Base-by-base conservation (phyloP, 345 rosid genomes). In the Microthlaspi erraticum region DNA sequence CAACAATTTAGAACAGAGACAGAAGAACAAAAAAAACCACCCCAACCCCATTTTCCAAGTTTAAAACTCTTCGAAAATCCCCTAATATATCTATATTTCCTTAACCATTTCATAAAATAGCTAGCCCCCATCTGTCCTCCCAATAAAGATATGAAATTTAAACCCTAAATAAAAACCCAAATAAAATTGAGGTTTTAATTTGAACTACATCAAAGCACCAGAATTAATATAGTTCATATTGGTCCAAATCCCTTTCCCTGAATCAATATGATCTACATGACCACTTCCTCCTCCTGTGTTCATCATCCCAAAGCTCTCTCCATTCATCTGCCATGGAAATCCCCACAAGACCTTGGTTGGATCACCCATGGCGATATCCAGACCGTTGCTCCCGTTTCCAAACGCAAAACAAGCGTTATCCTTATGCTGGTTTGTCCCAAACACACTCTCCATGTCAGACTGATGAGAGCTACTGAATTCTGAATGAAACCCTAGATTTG, bases 301-400 rank as follows among this genome's bases (percentile, higher is more conserved):
- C 54, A 39, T 65, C 74, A 61, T 68, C 16, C 64, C 74, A 48
- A 63, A 55, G 71, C 71, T 70, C 50, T 80, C 88, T 60, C 84
- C 93, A 81, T 73, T 83, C 19, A 76, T 60, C 69, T 86, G 90
- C 96, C 98, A 92, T 10, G 96, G 98, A 58, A 80, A 82, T 4
- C 93, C 93, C 88, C 84, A 82, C 54, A 86, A 67, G 44, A 77
- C 71, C 78, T 52, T 83, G 45, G 39, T 81, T 38, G 76, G 64
- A 59, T 84, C 89, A 46, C 78, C 82, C 65, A 54, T 54, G 1
- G 51, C 65, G 6, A 65, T 31, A 65, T 77, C 76, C 44, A 78
- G 71, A 37, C 80, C 81, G 48, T 75, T 72, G 44, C 70, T 51
- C 8, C 79, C 88, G 31, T 56, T 76, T 19, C 66, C 79, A 31